These are phyloP conservation scores for Picea sitchensis DNA, from an alignment of 75 land plant species.

Conservation along the genomic window DNA sequence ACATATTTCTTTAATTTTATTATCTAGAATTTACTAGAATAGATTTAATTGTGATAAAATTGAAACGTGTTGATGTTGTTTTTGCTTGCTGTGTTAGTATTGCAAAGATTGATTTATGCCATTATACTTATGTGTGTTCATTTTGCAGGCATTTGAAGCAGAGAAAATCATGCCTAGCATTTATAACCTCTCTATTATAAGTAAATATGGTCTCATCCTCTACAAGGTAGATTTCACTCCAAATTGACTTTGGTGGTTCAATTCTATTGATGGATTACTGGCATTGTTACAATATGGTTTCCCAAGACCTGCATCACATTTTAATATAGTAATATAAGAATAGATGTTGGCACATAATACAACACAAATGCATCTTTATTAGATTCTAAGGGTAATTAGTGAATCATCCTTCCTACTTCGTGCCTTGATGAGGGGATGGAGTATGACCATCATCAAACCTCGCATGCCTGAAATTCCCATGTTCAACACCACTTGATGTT, in stretches of 20 bases:
- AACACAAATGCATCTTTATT: too few species aligned
- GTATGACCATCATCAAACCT: too few species aligned
- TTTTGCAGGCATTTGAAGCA: neutral
- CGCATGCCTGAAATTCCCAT: too few species aligned
- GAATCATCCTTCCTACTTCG: too few species aligned
- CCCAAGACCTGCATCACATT: too few species aligned
- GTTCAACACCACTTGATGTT: too few species aligned
- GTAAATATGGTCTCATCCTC: slow-evolving; percentile 93
- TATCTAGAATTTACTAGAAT: neutral
- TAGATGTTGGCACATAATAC: too few species aligned
- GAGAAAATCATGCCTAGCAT: slow-evolving; percentile 48
- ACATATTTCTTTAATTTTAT: neutral
- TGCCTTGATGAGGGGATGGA: too few species aligned
- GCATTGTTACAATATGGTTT: too few species aligned
- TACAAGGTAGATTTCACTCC: slow-evolving; percentile 59
- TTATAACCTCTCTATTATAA: slow-evolving; percentile 90
- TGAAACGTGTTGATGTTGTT: neutral
- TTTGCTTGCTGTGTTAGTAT: neutral
- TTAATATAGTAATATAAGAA: too few species aligned
- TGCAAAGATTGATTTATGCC: neutral
- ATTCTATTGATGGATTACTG: too few species aligned
- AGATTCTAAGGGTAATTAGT: too few species aligned
- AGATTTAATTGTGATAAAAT: neutral
- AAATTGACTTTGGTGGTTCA: neutral
- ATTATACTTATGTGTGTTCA: neutral